A percentile compares a stretch with the other conserved stretches of the same genome.
phyloP scores from a whole-genome alignment of 345 rosid genomes.

The Leavenworthia alabamica region DNA sequence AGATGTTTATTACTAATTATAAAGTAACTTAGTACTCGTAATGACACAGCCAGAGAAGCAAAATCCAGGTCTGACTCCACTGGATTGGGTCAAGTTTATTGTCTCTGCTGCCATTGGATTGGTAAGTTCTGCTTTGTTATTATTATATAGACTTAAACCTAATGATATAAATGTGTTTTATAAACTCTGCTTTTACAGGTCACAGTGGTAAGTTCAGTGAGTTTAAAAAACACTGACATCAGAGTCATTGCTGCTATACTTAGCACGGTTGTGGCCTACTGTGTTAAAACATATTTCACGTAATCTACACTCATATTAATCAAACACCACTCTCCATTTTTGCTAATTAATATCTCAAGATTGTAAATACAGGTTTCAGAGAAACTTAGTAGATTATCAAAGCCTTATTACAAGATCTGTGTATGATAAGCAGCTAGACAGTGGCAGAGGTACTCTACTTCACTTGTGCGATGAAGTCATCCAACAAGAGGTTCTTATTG shows the following conservation, averaged over 20 bases:
- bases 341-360: not conserved
- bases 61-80: slow-evolving; percentile 77
- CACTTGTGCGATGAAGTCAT: slow-evolving; percentile 76
- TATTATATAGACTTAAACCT: not conserved
- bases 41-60: slow-evolving; percentile 73
- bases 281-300: slow-evolving; percentile 70
- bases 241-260: slow-evolving; percentile 61
- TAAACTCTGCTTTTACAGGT: slow-evolving; percentile 31
- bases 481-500: slow-evolving; percentile 47
- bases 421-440: slow-evolving; percentile 76
- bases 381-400: slow-evolving; percentile 62
- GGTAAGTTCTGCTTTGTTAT: slow-evolving; percentile 37
- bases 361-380: slow-evolving; percentile 47
- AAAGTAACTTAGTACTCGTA: not conserved
- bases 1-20: not conserved
- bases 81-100: slow-evolving; percentile 85
- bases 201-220: slow-evolving; percentile 51
- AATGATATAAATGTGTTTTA: not conserved
- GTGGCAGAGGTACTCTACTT: slow-evolving; percentile 82
- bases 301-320: slow-evolving; percentile 13
- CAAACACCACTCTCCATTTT: not conserved
- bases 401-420: slow-evolving; percentile 62
- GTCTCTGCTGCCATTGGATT: slow-evolving; percentile 69
- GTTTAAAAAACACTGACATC: slow-evolving; percentile 52
- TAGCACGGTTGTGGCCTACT: slow-evolving; percentile 56